Evolutionary conservation across 371 early-diverging fungal genomes (phyloP), one percentile per base, ranked within the genome.

Genomic region (Furculomyces boomerangus): DNA sequence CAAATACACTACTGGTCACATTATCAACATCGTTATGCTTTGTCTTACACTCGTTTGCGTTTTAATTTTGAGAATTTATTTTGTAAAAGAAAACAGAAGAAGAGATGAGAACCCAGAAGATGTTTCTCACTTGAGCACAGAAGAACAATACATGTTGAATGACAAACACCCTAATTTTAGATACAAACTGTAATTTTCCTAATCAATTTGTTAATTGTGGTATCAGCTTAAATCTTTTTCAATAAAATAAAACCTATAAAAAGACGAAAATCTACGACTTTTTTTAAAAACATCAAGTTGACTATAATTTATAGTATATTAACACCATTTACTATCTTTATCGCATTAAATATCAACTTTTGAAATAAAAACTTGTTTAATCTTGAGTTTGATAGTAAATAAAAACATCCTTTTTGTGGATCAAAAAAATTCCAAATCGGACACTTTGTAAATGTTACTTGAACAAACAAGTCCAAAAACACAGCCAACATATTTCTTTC

Each of bases 1-100:
- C 14, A 57, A 56, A 45, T 70, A 60, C 35, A 57, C 58, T 24
- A 55, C 60, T 22, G 69, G 70, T n/a, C 64, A 66, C 30, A 16
- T 24, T 5, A 20, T 53, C 18, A 41, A 13, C 10, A 25, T 25
- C 18, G 53, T 40, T 26, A 53, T 67, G 7, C 62, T 65, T 31
- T 60, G 60, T 2, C n/a, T 64, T 0, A 59, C 60, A n/a, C 60
- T 69, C n/a, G 14, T 65, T 0, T 24, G 55, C 8, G 58, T 68
- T 30, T 37, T 64, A 13, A 27, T 51, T 0, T 48, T 66, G 7
- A 50, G 58, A 24, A 5, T 63, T 27, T 63, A 62, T 51, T 67
- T 67, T 40, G 55, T 55, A 40, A 39, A 18, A 13, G 62, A 62
- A 50, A 67, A 67, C 56, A 40, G n/a, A 13, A 8, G 41, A n/a